phyloP scores from a whole-genome alignment of 2,329 filamentous ascomycete species.

The Zasmidium angulare region DNA sequence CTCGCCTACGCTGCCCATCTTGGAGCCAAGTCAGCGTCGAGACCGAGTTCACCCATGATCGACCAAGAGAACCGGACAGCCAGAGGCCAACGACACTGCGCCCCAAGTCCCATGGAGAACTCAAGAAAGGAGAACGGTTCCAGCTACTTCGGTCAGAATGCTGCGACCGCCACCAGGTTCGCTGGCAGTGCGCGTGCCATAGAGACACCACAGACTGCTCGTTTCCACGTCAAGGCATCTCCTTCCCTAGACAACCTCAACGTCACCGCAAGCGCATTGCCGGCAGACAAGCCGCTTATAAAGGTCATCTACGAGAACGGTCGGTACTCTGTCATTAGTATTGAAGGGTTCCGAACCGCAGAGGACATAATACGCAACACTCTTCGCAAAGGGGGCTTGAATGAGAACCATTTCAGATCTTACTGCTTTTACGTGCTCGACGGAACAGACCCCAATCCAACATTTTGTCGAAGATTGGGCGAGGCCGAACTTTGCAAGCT shows the following conservation, averaged over 20 bases:
- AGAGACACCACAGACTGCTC: constrained; percentile 61
- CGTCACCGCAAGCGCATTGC: constrained; percentile 64
- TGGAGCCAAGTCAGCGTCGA: constrained; percentile 58
- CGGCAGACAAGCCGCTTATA: constrained; percentile 83
- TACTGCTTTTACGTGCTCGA: constrained; percentile 96
- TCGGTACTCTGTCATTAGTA: constrained; percentile 89
- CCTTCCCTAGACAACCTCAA: constrained; percentile 83
- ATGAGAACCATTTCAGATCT: constrained; percentile 87
- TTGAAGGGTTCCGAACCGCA: constrained; percentile 84
- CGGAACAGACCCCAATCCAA: constrained; percentile 78
- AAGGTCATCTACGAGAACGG: constrained; percentile 90
- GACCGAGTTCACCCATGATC: constrained; percentile 69
- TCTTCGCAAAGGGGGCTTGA: constrained; percentile 80
- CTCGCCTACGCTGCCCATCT: constrained; percentile 42
- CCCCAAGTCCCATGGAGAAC: constrained; percentile 57
- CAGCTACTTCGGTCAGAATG: constrained; percentile 51
- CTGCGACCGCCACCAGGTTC: constrained; percentile 35
- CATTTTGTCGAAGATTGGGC: constrained; percentile 75
- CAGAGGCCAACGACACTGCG: constrained; percentile 59
- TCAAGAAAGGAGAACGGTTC: constrained; percentile 51
- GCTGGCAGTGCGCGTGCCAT: constrained; percentile 49
- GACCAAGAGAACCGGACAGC: constrained; percentile 55
- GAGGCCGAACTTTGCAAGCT: constrained; percentile 89
- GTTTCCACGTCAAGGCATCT: constrained; percentile 73
- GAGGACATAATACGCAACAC: constrained; percentile 92